Conservation (phyloP, 1,284 basidiomycete species). For the Trichosporon inkin region DNA sequence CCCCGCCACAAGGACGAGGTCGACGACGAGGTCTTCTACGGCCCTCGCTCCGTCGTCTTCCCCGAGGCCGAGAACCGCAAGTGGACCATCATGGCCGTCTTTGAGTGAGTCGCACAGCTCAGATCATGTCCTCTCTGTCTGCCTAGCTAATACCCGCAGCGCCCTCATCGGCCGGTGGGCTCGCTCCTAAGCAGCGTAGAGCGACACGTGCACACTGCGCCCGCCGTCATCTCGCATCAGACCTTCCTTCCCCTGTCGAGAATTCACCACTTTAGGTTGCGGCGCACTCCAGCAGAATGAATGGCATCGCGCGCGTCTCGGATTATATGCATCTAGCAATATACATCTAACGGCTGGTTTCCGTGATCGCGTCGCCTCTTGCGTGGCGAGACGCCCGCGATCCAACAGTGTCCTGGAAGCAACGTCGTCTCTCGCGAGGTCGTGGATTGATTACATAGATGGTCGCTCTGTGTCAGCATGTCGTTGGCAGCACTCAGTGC, state of each 20-base stretch:
- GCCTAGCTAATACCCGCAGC: slow-evolving; percentile 1
- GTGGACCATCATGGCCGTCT: slow-evolving; percentile 82
- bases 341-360: neutral
- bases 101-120: slow-evolving; percentile 41
- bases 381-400: no score
- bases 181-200: neutral
- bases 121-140: no score
- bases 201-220: neutral
- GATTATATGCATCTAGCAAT: slow-evolving; percentile 8
- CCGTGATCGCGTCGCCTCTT: no score
- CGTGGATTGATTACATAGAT: no score
- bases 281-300: no score
- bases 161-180: slow-evolving; percentile 10
- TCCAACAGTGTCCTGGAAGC: no score
- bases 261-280: neutral
- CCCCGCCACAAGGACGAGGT: slow-evolving; percentile 91
- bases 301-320: neutral
- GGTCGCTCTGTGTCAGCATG: no score
- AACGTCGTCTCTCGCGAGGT: no score
- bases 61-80: slow-evolving; percentile 72
- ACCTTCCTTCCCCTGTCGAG: no score
- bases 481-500: no score
- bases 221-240: no score
- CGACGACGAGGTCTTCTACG: slow-evolving; percentile 74
- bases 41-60: slow-evolving; percentile 52